Conservation (phyloP, 345 rosid species). For the Euclidium syriacum region DNA sequence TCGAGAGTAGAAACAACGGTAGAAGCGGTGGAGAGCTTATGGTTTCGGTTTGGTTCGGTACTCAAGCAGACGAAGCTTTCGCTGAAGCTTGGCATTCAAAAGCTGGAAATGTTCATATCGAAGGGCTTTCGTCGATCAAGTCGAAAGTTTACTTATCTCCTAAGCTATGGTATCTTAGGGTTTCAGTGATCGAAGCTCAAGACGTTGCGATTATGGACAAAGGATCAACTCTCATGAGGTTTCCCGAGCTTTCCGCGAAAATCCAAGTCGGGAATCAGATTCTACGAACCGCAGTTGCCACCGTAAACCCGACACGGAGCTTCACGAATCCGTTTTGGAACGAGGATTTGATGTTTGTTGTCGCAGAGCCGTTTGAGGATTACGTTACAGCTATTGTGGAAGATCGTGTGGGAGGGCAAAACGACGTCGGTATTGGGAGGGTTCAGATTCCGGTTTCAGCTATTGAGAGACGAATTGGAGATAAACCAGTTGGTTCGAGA, state of each 20-base stretch:
- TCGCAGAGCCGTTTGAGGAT: conserved; percentile 73
- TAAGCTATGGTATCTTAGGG: conserved; percentile 66
- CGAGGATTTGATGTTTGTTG: conserved; percentile 67
- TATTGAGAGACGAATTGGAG: conserved; percentile 46
- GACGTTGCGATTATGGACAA: conserved; percentile 50
- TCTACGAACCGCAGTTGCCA: conserved; percentile 41
- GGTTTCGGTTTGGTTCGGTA: conserved; percentile 74
- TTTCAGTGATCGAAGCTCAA: conserved; percentile 64
- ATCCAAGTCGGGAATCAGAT: conserved; percentile 64
- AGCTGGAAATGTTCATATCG: conserved; percentile 55
- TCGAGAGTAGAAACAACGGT: conserved; percentile 55
- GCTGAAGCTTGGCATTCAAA: conserved; percentile 74
- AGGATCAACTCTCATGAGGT: conserved; percentile 38
- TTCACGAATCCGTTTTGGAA: conserved; percentile 64
- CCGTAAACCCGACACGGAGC: conserved; percentile 37
- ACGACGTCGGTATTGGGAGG: conserved; percentile 49
- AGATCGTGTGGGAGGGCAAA: conserved; percentile 45
- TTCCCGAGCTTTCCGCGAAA: conserved; percentile 49
- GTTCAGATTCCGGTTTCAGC: conserved; percentile 41
- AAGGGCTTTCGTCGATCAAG: conserved; percentile 52
- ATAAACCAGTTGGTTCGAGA: conserved; percentile 48
- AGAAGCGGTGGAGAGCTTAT: conserved; percentile 49
- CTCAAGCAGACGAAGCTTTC: conserved; percentile 75
- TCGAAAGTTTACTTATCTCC: conserved; percentile 74
- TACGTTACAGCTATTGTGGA: conserved; percentile 45